Base-by-base conservation (phyloP, 208 protist species). In the Leishmania amazonensis region DNA sequence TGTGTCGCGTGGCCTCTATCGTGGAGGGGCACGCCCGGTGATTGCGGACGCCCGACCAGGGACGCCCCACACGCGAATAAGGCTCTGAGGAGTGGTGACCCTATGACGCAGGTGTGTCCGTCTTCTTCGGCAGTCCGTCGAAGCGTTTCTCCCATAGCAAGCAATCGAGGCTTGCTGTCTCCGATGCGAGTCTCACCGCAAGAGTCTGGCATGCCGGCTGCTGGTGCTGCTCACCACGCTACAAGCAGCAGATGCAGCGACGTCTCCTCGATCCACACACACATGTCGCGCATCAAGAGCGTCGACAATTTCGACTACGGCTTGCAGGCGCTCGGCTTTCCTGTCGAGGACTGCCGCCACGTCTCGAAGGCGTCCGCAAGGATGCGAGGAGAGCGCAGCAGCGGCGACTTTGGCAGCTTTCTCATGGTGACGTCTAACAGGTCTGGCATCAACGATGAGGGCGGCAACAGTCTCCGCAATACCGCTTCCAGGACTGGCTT, bases 221-320 rank as follows among this genome's bases (percentile, higher is more conserved):
- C 51, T 47, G 31, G 31, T 49, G 45, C 45, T 49, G 45, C 45
- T 49, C 45, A 49, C 19, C 31, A 45, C 54, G 42, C 80, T 5
- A 53, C 76, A 9, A 80, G 68, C 65, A 68, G 76, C n/a, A 85
- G 81, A 51, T 71, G 81, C 81, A 75, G 81, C 42, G 76, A 53
- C 1, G 77, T 73, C 60, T 85, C 78, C 62, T 77, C 77, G 6
- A 81, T 78, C 70, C 81, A 85, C 76, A 78, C 75, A 0, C 81
- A 71, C 60, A 72, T 81, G 6, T 75, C 81, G 51, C 79, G 83
- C 70, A 70, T 28, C 57, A 81, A 85, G 58, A 85, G 85, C 62
- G 78, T 53, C 19, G 68, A 88, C 68, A 86, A 84, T 74, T 91
- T 89, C 73, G 88, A 91, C 83, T 91, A 83, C 84, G 88, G 88